phyloP scores from a whole-genome alignment of 441 rosid species.

The Oxalis stricta region DNA sequence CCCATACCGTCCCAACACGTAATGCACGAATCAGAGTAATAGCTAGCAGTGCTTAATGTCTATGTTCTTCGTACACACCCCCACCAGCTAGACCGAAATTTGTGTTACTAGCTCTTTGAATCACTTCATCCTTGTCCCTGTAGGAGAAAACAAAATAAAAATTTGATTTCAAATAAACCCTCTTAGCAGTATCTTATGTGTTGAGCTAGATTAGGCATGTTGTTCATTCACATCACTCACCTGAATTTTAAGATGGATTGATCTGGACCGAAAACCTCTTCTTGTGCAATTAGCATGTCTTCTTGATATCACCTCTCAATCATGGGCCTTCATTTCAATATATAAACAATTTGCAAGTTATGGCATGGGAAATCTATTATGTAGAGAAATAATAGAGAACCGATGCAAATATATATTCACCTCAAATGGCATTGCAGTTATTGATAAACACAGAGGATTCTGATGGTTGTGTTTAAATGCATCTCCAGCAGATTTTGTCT shows the following conservation, averaged over 20 bases:
- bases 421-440: too few species aligned
- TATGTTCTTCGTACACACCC: slow-evolving; percentile 53
- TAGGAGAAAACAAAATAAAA: slow-evolving; percentile 2
- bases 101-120: slow-evolving; percentile 44
- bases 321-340: too few species aligned
- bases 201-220: not conserved
- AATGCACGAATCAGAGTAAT: slow-evolving; percentile 46
- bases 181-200: too few species aligned
- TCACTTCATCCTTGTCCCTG: slow-evolving; percentile 60
- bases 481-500: too few species aligned
- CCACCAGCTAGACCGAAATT: slow-evolving; percentile 55
- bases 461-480: too few species aligned
- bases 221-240: slow-evolving; percentile 16
- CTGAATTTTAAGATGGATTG: slow-evolving; percentile 74
- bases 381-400: too few species aligned
- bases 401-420: too few species aligned
- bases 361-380: too few species aligned
- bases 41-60: too few species aligned
- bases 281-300: slow-evolving; percentile 66
- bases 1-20: slow-evolving; percentile 52
- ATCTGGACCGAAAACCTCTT: slow-evolving; percentile 88
- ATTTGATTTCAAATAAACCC: not conserved
- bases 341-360: too few species aligned
- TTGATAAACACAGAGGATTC: too few species aligned
- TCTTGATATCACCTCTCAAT: too few species aligned